Conservation (phyloP, 768 basidiomycete genomes). For the Crucibulum laeve region DNA sequence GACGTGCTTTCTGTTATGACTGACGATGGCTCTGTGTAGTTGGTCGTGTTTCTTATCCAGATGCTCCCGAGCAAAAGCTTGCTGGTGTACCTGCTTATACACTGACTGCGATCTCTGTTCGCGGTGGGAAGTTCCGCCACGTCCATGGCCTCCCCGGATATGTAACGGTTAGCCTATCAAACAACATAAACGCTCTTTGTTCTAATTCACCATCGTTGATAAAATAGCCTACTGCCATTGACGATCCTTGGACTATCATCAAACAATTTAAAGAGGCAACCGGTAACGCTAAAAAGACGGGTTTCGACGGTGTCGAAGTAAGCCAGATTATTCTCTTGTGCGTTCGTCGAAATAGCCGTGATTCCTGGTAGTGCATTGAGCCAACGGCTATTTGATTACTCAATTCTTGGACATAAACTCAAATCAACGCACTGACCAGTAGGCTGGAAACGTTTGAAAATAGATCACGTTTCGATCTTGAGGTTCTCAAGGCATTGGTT, state of each 20-base stretch:
- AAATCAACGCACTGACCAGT: constrained; percentile 48
- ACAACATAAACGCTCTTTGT: background rate
- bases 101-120: constrained; percentile 29
- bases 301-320: constrained; percentile 45
- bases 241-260: constrained; percentile 30
- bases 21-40: constrained; percentile 10
- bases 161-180: constrained; percentile 20
- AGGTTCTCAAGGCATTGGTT: constrained; percentile 32
- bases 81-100: constrained; percentile 26
- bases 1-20: background rate
- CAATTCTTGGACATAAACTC: constrained; percentile 40
- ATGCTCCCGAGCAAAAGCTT: constrained; percentile 24
- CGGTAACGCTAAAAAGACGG: constrained; percentile 36
- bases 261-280: constrained; percentile 31
- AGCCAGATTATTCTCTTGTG: constrained; percentile 3
- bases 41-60: constrained; percentile 24
- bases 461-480: constrained; percentile 42
- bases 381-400: constrained; percentile 32
- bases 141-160: constrained; percentile 25
- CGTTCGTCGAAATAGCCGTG: too few relatives aligned
- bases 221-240: constrained; percentile 23
- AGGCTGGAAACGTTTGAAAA: constrained; percentile 49
- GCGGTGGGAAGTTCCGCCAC: constrained; percentile 26
- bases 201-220: background rate
- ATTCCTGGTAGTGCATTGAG: constrained; percentile 27